Base-by-base conservation (phyloP, 768 basidiomycete species). In the Lactifluus hygrophoroides region DNA sequence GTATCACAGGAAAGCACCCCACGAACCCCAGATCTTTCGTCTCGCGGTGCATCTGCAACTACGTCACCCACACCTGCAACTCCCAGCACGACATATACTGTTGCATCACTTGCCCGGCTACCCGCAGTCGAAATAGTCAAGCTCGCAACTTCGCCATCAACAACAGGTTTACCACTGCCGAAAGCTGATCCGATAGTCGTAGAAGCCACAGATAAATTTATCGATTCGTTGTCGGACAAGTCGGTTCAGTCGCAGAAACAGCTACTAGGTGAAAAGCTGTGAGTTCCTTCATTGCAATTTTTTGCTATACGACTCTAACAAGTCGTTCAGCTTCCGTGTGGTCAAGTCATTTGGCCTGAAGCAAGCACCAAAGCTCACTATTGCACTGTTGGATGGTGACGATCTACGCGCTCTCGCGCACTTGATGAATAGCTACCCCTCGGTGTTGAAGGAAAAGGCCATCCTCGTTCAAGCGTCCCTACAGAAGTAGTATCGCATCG, bases 191-290 rank as follows among this genome's bases (percentile, higher is more conserved):
- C 58, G 55, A 51, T 67, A 62, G 44, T 65, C 56, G 25, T 83
- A 46, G 74, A 81, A 66, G 54, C 84, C 81, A 17, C 65, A 88
- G 61, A 80, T 82, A 38, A 90, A 84, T 70, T 78, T 83, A 28
- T 64, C 17, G 90, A 92, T 69, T 79, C 85, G 3, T 66, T 84
- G 27, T 81, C 88, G 1, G 75, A 84, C 42, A 78, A 82, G 65
- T 78, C 82, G 2, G 88, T 88, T 3, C 83, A 90, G 64, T 77
- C 82, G 46, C 93, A 88, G 74, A 93, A 94, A 70, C 92, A 94
- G 69, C 74, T 80, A 61, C 69, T 95, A 21, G 87, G 88, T 42
- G 87, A 89, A 66, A 90, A 90, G 71, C 71, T 91, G 79, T 88
- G 65, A 58, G 82, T 70, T 17, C 19, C 3, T 35, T 45, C 56